Evolutionary conservation across 169 alveolate genomes (phyloP).

Genomic region (Nephromyces sp.): DNA sequence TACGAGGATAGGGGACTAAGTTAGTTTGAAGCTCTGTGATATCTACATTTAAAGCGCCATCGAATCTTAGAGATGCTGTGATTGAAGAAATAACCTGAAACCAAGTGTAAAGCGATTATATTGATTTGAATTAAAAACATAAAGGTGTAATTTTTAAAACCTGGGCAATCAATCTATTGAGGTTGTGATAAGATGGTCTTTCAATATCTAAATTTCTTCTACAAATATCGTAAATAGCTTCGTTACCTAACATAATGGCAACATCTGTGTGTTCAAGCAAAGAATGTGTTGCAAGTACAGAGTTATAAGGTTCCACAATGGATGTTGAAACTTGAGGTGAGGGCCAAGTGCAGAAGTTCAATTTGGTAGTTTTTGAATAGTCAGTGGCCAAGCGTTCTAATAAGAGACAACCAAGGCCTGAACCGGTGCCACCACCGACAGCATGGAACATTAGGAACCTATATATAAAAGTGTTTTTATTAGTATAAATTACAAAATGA

Average conservation of each 20-base stretch:
- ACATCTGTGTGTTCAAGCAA: slow-evolving; percentile 98
- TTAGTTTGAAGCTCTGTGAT: slow-evolving; percentile 96
- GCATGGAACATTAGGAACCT: slow-evolving; percentile 96
- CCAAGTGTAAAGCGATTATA: too few species aligned
- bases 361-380: slow-evolving; percentile 90
- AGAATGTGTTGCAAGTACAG: too few species aligned
- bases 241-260: slow-evolving; percentile 95
- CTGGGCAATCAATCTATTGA: slow-evolving; percentile 93
- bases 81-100: slow-evolving; percentile 81
- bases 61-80: slow-evolving; percentile 93
- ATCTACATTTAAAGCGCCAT: slow-evolving; percentile 95
- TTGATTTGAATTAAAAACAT: too few species aligned
- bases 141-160: too few species aligned
- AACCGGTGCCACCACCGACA: slow-evolving; percentile 99
- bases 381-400: slow-evolving; percentile 94
- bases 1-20: slow-evolving; percentile 98
- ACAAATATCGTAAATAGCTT: slow-evolving; percentile 96
- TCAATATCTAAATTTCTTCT: slow-evolving; percentile 91
- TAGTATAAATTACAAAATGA: too few species aligned
- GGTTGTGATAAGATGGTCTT: slow-evolving; percentile 93
- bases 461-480: too few species aligned
- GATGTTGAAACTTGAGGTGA: slow-evolving; percentile 93
- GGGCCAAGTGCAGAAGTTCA: slow-evolving; percentile 95
- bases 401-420: slow-evolving; percentile 95
- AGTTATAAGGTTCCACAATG: too few species aligned